phyloP scores from a whole-genome alignment of 257 asterid species.

The Solanum tacnaense region DNA sequence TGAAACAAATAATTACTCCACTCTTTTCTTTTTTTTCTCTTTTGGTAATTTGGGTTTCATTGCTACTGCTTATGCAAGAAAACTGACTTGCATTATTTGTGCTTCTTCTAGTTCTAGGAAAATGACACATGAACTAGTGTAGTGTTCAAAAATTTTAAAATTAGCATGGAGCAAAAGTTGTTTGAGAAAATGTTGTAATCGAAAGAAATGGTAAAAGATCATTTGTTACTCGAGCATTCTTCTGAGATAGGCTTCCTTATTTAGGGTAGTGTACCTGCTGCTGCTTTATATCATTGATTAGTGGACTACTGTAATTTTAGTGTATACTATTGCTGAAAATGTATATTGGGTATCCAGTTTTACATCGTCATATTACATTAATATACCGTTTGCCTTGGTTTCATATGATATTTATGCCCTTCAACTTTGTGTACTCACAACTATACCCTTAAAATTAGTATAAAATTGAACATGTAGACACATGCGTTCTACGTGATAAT shows the following conservation, averaged over 20 bases:
- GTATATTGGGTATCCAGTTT: not conserved
- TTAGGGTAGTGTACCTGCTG: not conserved
- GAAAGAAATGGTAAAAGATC: not conserved
- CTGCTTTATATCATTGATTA: not conserved
- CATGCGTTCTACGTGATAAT: too few relatives aligned
- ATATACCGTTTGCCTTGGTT: not conserved
- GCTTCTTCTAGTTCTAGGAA: not conserved
- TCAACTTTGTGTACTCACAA: too few relatives aligned
- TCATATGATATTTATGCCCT: too few relatives aligned
- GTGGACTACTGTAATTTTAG: not conserved
- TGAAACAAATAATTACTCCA: not conserved
- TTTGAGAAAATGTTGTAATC: not conserved
- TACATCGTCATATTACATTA: not conserved
- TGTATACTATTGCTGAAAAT: not conserved
- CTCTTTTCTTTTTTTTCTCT: not conserved
- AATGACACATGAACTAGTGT: not conserved
- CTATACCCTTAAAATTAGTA: too few relatives aligned
- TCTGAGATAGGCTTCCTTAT: not conserved
- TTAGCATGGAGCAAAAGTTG: not conserved
- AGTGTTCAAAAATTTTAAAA: not conserved
- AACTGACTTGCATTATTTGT: not conserved
- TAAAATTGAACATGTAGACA: too few relatives aligned
- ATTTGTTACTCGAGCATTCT: constrained; percentile 16
- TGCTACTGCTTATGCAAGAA: not conserved
- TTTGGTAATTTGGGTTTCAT: not conserved